Evolutionary conservation across 179 eudicot species (phyloP).

Genomic region (Amaranthus tricolor): DNA sequence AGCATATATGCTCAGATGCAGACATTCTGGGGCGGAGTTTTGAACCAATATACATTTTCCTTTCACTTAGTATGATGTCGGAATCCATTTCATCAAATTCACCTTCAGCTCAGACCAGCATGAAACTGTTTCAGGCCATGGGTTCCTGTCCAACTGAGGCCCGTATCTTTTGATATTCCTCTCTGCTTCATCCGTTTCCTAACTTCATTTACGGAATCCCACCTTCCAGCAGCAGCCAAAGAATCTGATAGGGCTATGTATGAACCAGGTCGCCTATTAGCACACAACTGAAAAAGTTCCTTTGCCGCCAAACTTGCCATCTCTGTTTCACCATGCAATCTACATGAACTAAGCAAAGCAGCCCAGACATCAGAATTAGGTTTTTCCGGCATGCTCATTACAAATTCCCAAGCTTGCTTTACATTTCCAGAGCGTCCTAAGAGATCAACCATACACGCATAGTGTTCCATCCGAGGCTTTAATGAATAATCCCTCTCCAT

Average conservation of each 20-base stretch:
- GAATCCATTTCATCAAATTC: background rate
- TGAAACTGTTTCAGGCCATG: slow-evolving; percentile 33
- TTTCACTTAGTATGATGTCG: background rate
- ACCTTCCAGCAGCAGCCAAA: slow-evolving; percentile 75
- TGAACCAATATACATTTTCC: background rate
- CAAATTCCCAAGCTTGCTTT: slow-evolving; percentile 59
- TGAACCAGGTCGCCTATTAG: slow-evolving; percentile 66
- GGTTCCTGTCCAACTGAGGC: slow-evolving; percentile 69
- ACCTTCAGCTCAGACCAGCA: slow-evolving; percentile 20
- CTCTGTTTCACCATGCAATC: slow-evolving; percentile 70
- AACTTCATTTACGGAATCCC: slow-evolving; percentile 72
- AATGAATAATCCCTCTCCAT: slow-evolving; percentile 65
- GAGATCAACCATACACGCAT: slow-evolving; percentile 90
- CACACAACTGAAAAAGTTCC: slow-evolving; percentile 58
- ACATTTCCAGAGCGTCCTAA: slow-evolving; percentile 75
- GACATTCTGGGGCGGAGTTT: background rate
- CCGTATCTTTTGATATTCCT: slow-evolving; percentile 63
- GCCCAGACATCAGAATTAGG: slow-evolving; percentile 97
- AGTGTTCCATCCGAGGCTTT: slow-evolving; percentile 93
- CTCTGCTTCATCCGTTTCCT: slow-evolving; percentile 83
- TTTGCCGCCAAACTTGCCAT: slow-evolving; percentile 67
- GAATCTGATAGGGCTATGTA: slow-evolving; percentile 77
- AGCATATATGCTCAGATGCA: background rate
- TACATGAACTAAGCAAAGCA: slow-evolving; percentile 72
- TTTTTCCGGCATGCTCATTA: slow-evolving; percentile 64